phyloP scores from a whole-genome alignment of 176 grass and related monocot species.

The Phragmites australis region DNA sequence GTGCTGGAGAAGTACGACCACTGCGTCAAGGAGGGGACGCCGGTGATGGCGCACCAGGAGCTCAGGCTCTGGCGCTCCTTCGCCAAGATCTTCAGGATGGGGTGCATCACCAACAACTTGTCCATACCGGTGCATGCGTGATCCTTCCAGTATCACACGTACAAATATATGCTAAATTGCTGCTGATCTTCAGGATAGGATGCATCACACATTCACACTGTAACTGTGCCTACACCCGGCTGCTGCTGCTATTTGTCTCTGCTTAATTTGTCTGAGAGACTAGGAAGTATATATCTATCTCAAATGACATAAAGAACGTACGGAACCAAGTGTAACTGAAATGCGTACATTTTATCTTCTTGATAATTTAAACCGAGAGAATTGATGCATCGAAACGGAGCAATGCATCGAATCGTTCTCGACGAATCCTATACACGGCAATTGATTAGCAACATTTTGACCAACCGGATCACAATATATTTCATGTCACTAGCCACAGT shows the following conservation, averaged over 20 bases:
- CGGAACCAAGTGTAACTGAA: conserved; percentile 24
- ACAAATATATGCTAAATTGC: neutral
- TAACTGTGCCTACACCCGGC: neutral
- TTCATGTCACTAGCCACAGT: neutral
- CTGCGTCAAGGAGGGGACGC: conserved; percentile 80
- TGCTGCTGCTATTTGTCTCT: conserved; percentile 9
- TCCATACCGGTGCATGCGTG: conserved; percentile 64
- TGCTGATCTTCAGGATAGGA: too few species aligned
- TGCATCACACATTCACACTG: too few species aligned
- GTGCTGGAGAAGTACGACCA: conserved; percentile 94
- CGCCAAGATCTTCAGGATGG: conserved; percentile 65
- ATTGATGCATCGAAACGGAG: neutral
- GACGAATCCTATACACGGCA: neutral
- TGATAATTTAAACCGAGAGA: conserved; percentile 15
- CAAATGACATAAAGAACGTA: conserved; percentile 9
- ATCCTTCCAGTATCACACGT: neutral
- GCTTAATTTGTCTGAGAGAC: neutral
- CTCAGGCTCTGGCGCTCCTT: conserved; percentile 67
- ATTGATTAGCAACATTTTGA: neutral
- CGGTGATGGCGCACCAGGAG: conserved; percentile 70
- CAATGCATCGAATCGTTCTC: neutral
- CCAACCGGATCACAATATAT: neutral
- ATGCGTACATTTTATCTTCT: conserved; percentile 23
- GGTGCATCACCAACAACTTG: conserved; percentile 65
- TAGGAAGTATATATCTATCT: neutral